These are phyloP conservation scores for Thermothielavioides terrestris DNA, from an alignment of 495 filamentous ascomycete genomes.

Conservation along the genomic window DNA sequence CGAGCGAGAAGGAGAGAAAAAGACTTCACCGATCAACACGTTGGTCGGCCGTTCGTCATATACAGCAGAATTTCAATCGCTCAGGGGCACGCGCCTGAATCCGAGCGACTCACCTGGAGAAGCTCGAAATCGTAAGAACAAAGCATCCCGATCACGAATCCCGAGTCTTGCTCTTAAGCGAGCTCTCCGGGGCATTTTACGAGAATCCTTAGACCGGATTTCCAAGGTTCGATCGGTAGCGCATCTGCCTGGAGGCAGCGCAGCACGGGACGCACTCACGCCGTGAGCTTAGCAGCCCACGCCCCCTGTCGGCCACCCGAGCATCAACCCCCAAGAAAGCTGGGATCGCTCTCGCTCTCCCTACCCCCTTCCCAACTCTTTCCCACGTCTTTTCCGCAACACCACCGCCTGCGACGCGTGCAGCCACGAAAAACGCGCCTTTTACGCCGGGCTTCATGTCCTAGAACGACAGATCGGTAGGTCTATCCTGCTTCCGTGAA, in stretches of 20 bases:
- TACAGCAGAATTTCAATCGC: no score
- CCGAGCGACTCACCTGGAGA: background rate
- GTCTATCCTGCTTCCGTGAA: background rate
- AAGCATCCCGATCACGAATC: background rate
- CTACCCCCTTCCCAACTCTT: slow-evolving; percentile 10
- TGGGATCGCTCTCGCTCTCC: slow-evolving; percentile 7
- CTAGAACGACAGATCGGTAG: slow-evolving; percentile 15
- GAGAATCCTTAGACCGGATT: no score
- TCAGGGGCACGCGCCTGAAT: no score
- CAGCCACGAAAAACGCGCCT: slow-evolving; percentile 17
- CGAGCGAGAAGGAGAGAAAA: no score
- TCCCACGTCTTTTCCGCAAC: slow-evolving; percentile 14
- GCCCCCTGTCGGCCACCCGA: slow-evolving; percentile 17
- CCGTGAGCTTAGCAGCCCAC: slow-evolving; percentile 3
- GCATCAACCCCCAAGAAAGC: slow-evolving; percentile 20
- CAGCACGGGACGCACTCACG: background rate
- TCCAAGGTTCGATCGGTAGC: background rate
- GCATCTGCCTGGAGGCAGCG: background rate
- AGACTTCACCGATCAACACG: no score
- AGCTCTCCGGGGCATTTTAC: background rate
- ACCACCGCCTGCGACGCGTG: slow-evolving; percentile 14
- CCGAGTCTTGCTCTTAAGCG: background rate
- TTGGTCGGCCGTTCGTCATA: no score
- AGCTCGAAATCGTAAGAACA: background rate
- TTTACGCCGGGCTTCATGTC: slow-evolving; percentile 14